Base-by-base conservation (phyloP, 805 yeast genomes). In the Zygoascus bituminiphila region DNA sequence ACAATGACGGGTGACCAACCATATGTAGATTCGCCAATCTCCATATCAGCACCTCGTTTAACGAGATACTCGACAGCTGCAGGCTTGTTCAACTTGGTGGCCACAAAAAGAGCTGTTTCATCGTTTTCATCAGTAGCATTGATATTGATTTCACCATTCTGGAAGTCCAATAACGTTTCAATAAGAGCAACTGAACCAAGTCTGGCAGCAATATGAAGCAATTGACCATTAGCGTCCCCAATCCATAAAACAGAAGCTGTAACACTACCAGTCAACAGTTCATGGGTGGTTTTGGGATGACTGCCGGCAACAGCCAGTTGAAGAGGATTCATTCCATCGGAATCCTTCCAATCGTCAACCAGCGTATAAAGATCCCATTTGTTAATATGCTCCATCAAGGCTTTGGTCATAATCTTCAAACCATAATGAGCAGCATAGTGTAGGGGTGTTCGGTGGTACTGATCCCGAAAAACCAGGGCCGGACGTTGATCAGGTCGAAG, bases 1-100 rank as follows among this genome's bases (percentile, higher is more conserved):
- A 81, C 78, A 62, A 91, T 88, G 5, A 91, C 70, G 5, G 98
- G 96, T 1, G 96, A 87, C 97, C 98, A 91, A 0, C 95, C 95
- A 66, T 86, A 89, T 1, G 84, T 73, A 4, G 66, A 60, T 59
- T 91, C 98, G 0, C 82, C 77, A 45, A 86, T 69, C 61, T 89
- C 96, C 1, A 88, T 67, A 55, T 82, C 70, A 1, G 96, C 95
- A 9, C 79, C 78, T 14, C 71, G 65, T 8, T 68, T 61, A 1
- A 85, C 73, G 47, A 91, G 69, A 44, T 67, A 63, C 51, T 74
- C 68, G 6, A 81, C 86, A 20, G 82, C 66, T 1, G 73, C 73
- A 8, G 65, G 51, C 47, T 73, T 65, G 58, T 84, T 78, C 60
- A 81, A 65, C 62, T 83, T 86, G 1, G 88, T 67, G 4, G 96